Evolutionary conservation across 2,329 filamentous ascomycete genomes (phyloP), one percentile per base, ranked within the genome.

Genomic region (Fusarium sp.): DNA sequence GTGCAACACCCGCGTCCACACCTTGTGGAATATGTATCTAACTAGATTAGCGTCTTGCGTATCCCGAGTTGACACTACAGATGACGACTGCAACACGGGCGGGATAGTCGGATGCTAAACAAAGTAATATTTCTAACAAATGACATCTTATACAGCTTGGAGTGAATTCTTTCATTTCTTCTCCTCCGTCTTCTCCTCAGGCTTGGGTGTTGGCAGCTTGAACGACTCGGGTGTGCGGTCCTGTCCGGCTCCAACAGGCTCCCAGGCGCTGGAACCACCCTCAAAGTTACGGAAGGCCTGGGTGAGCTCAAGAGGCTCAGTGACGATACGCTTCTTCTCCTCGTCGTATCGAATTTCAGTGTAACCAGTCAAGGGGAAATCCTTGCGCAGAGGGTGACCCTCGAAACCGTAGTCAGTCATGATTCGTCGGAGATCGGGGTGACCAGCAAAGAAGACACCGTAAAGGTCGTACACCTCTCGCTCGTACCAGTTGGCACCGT

Each of bases 381-480:
- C 96, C 85, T 99, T 99, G 78, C 97, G 89, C 79, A 99, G 84
- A 43, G 96, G 96, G 84, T 99, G 96, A 55, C 96, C 96, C 81
- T 99, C 97, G 78, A 99, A 99, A 55, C 96, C 96, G 81, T 99
- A 99, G 81, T 99, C 96, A 72, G 96, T 99, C 95, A 99, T 97
- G 84, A 99, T 98, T 74, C 96, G 90, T 80, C 96, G 90, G 75
- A 99, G 86, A 84, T 99, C 97, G 41, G 96, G 96, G 85, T 99
- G 96, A 68, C 92, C 93, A 57, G 91, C 87, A 83, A 99, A 99
- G 87, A 98, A 98, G 73, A 99, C 94, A 70, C 96, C 96, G 78
- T 97, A 99, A 77, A 99, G 82, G 82, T 99, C 96, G 83, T 98
- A 98, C 25, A 97, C 94, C 83, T 99, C 96, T 73, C 96, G 89